Base-by-base conservation (phyloP, 495 filamentous ascomycete genomes). In the Pyronema omphalodes region DNA sequence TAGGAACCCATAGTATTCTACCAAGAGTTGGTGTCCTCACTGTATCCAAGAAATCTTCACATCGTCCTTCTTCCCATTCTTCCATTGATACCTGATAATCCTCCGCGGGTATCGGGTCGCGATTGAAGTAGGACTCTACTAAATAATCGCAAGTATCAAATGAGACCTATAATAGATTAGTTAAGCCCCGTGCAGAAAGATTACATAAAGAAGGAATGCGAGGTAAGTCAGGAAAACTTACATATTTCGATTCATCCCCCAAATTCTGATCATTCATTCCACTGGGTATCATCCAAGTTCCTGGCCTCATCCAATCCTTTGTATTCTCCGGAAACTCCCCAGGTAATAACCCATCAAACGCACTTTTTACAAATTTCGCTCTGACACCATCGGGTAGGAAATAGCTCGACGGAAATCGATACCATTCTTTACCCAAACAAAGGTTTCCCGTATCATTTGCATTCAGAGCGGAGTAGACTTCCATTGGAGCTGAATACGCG, bases 341-440 rank as follows among this genome's bases (percentile, higher is more conserved):
- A 1, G 93, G 93, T 19, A 99, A 73, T 39, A 99, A 68, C 8
- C 93, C 93, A 23, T 75, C 73, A 68, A 99, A 99, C 55, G 86
- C 85, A 60, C 84, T 91, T 59, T 81, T 83, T 50, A 99, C 71
- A 59, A 94, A 96, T 56, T 86, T 93, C 55, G 84, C 84, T 41
- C 75, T 76, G 74, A 88, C 82, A 44, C 74, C 73, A 6, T 79
- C 67, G 0, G 93, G 93, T 0, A 99, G 73, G 66, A 88, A 85
- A 69, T 88, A 96, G 4, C 86, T 88, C 11, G 84, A 88, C 9
- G 93, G 93, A 63, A 93, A 99, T 46, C 93, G 84, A 65, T 99
- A 95, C 93, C 93, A 99, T 66, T 99, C 93, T 66, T 95, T 96
- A 41, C 83, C 88, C 45, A 94, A 75, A 67, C 93, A 99, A 4